Percentiles rank a stretch among this genome's conserved stretches.
Conservation (phyloP, 768 basidiomycete species). For the Exsudoporus frostii region DNA sequence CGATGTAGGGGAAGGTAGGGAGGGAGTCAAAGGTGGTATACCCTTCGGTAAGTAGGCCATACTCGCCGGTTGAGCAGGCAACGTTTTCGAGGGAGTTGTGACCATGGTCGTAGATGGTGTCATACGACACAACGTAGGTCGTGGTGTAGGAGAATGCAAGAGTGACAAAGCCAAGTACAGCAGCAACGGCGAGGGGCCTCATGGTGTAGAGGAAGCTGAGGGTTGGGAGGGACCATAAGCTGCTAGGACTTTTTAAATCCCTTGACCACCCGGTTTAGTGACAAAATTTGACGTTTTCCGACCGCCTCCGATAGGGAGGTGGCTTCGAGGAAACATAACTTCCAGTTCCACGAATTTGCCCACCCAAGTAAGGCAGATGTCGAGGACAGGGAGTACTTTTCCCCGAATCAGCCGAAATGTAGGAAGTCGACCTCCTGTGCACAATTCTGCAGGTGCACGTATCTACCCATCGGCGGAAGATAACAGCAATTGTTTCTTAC, state of each 20-base stretch:
- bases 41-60: constrained; percentile 45
- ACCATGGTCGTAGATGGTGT: constrained; percentile 48
- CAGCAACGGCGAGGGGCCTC: background rate
- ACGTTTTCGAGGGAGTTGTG: constrained; percentile 39
- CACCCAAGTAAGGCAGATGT: background rate
- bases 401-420: background rate
- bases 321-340: background rate
- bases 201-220: constrained; percentile 3
- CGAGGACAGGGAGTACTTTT: background rate
- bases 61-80: constrained; percentile 49
- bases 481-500: background rate
- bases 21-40: constrained; percentile 51
- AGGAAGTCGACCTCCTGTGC: background rate
- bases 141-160: background rate
- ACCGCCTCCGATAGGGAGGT: background rate
- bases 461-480: background rate
- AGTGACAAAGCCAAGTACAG: constrained; percentile 7
- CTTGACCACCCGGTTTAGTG: background rate
- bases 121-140: constrained; percentile 36
- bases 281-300: background rate
- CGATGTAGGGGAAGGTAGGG: constrained; percentile 59
- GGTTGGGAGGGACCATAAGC: background rate
- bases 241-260: background rate
- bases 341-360: background rate
- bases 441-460: too few species aligned